Evolutionary conservation across 768 basidiomycete species (phyloP).

Genomic region (Lyophyllum semitale): DNA sequence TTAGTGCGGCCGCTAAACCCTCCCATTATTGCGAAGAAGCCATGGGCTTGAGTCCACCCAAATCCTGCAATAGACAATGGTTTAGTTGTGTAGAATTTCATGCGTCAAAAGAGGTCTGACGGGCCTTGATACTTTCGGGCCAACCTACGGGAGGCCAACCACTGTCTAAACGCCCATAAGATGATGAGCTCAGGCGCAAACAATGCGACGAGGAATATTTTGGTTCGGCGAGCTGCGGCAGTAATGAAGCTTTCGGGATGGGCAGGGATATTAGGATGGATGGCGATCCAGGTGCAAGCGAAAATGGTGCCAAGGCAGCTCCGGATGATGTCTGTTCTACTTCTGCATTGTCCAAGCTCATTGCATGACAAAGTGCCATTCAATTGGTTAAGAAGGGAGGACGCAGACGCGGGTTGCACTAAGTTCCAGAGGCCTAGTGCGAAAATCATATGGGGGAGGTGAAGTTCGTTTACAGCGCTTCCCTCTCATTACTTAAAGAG

Average conservation of each 20-base stretch:
- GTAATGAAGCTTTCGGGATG: neutral
- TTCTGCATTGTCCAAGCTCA: constrained; percentile 5
- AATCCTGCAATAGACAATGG: neutral
- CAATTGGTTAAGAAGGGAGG: no score
- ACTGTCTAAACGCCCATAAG: constrained; percentile 21
- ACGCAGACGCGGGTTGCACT: no score
- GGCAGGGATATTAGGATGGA: constrained; percentile 27
- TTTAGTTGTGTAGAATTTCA: neutral
- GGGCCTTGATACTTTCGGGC: constrained; percentile 1
- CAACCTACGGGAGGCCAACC: constrained; percentile 19
- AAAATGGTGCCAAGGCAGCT: constrained; percentile 26
- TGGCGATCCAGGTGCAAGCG: constrained; percentile 23
- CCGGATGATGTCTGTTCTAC: constrained; percentile 19
- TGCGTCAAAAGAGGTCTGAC: neutral
- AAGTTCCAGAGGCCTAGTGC: no score
- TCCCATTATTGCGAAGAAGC: no score
- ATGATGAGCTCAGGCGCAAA: constrained; percentile 25
- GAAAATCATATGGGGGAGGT: no score
- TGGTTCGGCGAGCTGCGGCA: neutral
- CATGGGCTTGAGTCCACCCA: neutral
- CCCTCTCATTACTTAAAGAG: no score
- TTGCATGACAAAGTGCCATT: neutral
- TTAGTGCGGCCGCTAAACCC: no score
- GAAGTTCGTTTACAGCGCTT: no score
- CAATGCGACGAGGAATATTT: constrained; percentile 17